Evolutionary conservation across 139 green algal species (phyloP), one percentile per base, ranked within the genome.

Genomic region (Picochlorum sp.): DNA sequence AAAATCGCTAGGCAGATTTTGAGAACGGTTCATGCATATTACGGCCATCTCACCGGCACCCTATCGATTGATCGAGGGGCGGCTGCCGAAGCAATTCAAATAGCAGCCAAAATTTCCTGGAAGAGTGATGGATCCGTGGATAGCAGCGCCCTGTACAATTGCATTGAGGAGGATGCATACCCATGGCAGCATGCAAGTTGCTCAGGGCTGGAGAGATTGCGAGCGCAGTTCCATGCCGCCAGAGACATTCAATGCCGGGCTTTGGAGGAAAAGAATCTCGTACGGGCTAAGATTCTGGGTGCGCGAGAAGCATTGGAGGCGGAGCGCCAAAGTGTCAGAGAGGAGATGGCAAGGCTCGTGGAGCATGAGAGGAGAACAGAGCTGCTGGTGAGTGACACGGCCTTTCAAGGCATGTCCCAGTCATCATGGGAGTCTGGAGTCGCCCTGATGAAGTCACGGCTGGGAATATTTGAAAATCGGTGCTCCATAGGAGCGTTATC

Each of bases 21-120:
- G 47, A 52, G 47, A 52, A 52, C 47, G 47, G 47, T 52, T 52
- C 47, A 52, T 52, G 47, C 47, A 52, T 52, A 52, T 13, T 52
- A 52, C 47, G 47, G 47, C 47, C 15, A 52, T 13, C 47, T 52
- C 47, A 13, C 47, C 47, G 47, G 47, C 47, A 52, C 47, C 2
- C 47, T 15, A 52, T 52, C 47, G 1, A 52, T 52, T 13, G 47
- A 52, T 52, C 47, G 47, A 52, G 47, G 47, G 47, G 47, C 47
- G 47, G 47, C 47, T 52, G 47, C 47, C 47, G 47, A 52, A 52
- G 47, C 47, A 52, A 52, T 52, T 52, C 47, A 13, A 52, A 52
- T 52, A 52, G 15, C 15, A 52, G 47, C 47, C 47, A 52, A 52
- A 52, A 52, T 52, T n/a, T 52, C 47, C 13, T 52, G 47, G 47